phyloP scores from a whole-genome alignment of 441 rosid genomes.

The Populus trichocarpa region DNA sequence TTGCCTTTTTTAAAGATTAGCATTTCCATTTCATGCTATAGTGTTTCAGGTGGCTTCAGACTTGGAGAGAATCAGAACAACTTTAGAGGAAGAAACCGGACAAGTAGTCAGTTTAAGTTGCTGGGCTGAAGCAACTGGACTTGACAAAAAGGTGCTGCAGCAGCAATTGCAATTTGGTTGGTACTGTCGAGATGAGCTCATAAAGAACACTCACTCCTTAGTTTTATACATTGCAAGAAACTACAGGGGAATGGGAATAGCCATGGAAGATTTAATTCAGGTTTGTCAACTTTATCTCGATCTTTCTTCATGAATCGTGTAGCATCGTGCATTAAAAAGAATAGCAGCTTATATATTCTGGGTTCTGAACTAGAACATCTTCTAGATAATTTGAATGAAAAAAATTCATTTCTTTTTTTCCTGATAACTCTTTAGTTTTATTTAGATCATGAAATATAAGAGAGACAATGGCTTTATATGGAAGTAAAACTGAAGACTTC shows the following conservation, averaged over 20 bases:
- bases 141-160: slow-evolving; percentile 54
- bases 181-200: slow-evolving; percentile 73
- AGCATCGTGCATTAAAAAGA: too few species aligned
- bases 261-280: slow-evolving; percentile 71
- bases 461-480: neutral
- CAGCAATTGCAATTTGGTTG: slow-evolving; percentile 62
- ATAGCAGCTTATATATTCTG: neutral
- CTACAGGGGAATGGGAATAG: slow-evolving; percentile 67
- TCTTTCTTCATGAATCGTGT: neutral
- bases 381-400: neutral
- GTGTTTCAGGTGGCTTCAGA: slow-evolving; percentile 49
- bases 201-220: slow-evolving; percentile 58
- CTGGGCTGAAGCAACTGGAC: slow-evolving; percentile 87
- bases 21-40: slow-evolving; percentile 20
- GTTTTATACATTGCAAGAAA: slow-evolving; percentile 72
- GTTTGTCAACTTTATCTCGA: slow-evolving; percentile 27
- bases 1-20: slow-evolving; percentile 13
- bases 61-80: slow-evolving; percentile 61
- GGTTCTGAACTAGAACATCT: neutral
- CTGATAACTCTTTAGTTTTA: neutral
- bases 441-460: neutral
- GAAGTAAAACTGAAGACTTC: neutral
- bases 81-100: slow-evolving; percentile 61
- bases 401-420: neutral
- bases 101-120: slow-evolving; percentile 49